Percentiles rank a stretch among this genome's conserved stretches.
phyloP scores from a whole-genome alignment of 75 land plant species.

The Pinus taeda region DNA sequence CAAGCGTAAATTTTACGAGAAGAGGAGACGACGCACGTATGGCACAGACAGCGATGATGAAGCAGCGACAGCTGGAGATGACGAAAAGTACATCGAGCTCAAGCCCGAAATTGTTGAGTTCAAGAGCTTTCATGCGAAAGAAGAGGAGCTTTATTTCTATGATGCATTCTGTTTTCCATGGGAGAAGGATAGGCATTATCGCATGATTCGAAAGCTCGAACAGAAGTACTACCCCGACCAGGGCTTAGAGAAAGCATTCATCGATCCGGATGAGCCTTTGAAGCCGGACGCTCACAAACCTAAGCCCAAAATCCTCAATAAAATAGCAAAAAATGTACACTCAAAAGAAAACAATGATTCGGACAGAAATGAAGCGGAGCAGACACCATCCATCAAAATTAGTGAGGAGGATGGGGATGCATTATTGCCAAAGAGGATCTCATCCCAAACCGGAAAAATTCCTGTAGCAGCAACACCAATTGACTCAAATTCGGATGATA shows the following conservation, averaged over 20 bases:
- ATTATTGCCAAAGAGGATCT: too few relatives aligned
- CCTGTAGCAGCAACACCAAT: not conserved
- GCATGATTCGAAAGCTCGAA: slow-evolving; percentile 68
- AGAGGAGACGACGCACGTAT: slow-evolving; percentile 50
- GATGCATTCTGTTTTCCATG: slow-evolving; percentile 72
- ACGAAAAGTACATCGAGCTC: slow-evolving; percentile 40
- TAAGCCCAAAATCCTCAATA: not conserved
- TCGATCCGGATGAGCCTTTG: slow-evolving; percentile 29
- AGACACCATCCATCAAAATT: slow-evolving; percentile 17
- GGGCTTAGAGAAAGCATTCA: slow-evolving; percentile 62
- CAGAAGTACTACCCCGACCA: slow-evolving; percentile 81
- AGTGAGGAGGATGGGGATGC: slow-evolving; percentile 28
- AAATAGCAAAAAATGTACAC: slow-evolving; percentile 1
- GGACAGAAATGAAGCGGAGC: slow-evolving; percentile 7
- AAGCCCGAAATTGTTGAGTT: slow-evolving; percentile 66
- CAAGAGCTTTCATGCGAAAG: slow-evolving; percentile 35
- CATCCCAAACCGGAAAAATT: not conserved
- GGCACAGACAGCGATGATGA: slow-evolving; percentile 44
- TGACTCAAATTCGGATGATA: not conserved
- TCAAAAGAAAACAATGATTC: not conserved
- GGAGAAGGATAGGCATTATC: slow-evolving; percentile 78
- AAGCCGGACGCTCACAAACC: not conserved
- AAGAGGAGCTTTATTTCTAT: slow-evolving; percentile 70
- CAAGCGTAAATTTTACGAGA: slow-evolving; percentile 48
- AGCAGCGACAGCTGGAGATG: slow-evolving; percentile 2